Percentiles rank a stretch among this genome's conserved stretches.
Conservation (phyloP, 208 protist species). For the Balamuthia mandrillaris region DNA sequence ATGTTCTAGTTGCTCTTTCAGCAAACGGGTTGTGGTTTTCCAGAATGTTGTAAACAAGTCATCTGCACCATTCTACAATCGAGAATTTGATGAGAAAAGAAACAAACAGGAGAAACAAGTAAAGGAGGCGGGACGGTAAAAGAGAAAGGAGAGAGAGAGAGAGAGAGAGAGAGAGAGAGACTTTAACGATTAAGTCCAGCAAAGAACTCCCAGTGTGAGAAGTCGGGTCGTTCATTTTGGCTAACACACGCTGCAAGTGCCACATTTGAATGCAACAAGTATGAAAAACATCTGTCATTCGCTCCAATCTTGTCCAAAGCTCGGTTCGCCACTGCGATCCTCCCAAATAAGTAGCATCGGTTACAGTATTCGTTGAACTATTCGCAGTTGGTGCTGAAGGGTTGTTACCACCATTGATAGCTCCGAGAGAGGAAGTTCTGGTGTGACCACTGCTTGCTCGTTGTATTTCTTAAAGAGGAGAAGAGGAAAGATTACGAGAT, state of each 20-base stretch:
- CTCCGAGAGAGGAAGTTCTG: no score
- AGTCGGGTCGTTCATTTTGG: conserved; percentile 46
- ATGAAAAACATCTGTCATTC: conserved; percentile 37
- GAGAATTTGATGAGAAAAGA: background rate
- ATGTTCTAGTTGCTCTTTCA: background rate
- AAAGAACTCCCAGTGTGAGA: conserved; percentile 40
- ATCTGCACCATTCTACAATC: background rate
- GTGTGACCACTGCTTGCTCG: no score
- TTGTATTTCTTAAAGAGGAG: no score
- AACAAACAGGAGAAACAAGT: no score
- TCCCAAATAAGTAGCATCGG: no score
- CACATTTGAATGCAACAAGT: conserved; percentile 49
- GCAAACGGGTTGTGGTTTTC: background rate
- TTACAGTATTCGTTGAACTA: no score
- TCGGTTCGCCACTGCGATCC: conserved; percentile 13
- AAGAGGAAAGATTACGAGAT: no score
- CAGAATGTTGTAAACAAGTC: conserved; percentile 20
- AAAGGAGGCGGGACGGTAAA: no score
- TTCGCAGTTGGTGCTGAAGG: no score
- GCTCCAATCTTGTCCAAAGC: conserved; percentile 8
- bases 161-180: no score
- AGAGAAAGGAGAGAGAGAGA: background rate
- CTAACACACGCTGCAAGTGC: conserved; percentile 53
- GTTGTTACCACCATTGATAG: no score
- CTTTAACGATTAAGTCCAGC: conserved; percentile 46